Conservation (phyloP, 495 filamentous ascomycete genomes). For the Copromyces sp. region DNA sequence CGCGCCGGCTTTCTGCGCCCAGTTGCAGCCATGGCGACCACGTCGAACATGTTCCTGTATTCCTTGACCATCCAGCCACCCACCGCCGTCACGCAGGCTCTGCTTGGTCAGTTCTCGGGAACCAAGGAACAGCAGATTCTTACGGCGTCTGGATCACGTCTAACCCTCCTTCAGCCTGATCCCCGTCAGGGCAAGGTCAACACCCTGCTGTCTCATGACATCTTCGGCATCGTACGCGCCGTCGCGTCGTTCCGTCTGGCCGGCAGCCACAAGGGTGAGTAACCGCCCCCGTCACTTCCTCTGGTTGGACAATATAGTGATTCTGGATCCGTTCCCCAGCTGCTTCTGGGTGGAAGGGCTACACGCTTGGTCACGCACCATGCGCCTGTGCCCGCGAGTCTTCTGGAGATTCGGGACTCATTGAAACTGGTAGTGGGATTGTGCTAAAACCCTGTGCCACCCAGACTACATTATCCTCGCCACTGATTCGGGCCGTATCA, state of each 20-base stretch:
- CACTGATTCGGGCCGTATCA: slow-evolving; percentile 89
- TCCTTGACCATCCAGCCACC: slow-evolving; percentile 88
- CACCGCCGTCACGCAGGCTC: slow-evolving; percentile 76
- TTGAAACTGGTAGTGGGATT: slow-evolving; percentile 25
- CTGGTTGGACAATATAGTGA: slow-evolving; percentile 78
- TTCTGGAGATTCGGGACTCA: slow-evolving; percentile 1
- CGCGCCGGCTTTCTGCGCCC: slow-evolving; percentile 45
- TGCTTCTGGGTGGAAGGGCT: slow-evolving; percentile 24
- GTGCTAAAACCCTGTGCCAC: slow-evolving; percentile 46
- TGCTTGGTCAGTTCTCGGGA: slow-evolving; percentile 87
- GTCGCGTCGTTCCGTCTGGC: slow-evolving; percentile 83
- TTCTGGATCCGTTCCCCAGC: slow-evolving; percentile 57
- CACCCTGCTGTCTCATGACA: slow-evolving; percentile 78
- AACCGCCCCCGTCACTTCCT: slow-evolving; percentile 14
- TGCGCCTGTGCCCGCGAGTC: slow-evolving; percentile 17
- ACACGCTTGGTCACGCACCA: neutral
- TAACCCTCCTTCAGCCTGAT: slow-evolving; percentile 81
- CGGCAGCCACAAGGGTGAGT: slow-evolving; percentile 94
- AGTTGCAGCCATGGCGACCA: slow-evolving; percentile 72
- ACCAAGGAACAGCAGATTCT: slow-evolving; percentile 95
- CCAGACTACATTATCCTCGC: slow-evolving; percentile 94
- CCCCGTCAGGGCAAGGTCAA: slow-evolving; percentile 74
- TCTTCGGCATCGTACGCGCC: slow-evolving; percentile 87
- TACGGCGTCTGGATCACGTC: slow-evolving; percentile 80
- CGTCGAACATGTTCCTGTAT: slow-evolving; percentile 96